A percentile compares a stretch with the other conserved stretches of the same genome.
These are phyloP conservation scores for Phytopythium kandeliae DNA, from an alignment of 352 stramenopile species.

Conservation along the genomic window DNA sequence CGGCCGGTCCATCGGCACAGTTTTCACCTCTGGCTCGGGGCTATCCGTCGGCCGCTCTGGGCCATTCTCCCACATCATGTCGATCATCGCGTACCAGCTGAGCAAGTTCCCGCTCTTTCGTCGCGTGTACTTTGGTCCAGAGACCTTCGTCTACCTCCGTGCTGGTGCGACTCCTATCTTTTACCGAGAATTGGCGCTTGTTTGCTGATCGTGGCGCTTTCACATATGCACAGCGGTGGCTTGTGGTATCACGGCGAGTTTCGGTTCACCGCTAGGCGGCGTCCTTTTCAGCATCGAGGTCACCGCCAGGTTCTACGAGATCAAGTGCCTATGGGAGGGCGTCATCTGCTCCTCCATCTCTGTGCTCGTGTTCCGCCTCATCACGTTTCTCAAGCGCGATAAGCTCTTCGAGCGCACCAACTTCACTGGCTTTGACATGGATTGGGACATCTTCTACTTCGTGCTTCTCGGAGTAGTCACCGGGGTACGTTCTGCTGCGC, in stretches of 20 bases:
- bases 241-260: conserved; percentile 74
- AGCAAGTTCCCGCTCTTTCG: conserved; percentile 62
- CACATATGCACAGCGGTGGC: conserved; percentile 35
- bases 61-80: conserved; percentile 72
- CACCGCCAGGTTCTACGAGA: conserved; percentile 80
- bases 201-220: neutral
- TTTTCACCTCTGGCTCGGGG: conserved; percentile 55
- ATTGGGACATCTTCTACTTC: conserved; percentile 73
- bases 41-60: conserved; percentile 64
- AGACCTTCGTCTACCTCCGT: conserved; percentile 69
- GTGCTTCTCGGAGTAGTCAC: conserved; percentile 58
- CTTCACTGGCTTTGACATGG: conserved; percentile 75
- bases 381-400: conserved; percentile 67
- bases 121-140: conserved; percentile 52
- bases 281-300: conserved; percentile 86
- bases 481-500: conserved; percentile 31
- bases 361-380: conserved; percentile 72
- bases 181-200: no score
- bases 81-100: conserved; percentile 69
- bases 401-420: conserved; percentile 74
- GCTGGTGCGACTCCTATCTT: no score
- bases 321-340: conserved; percentile 80
- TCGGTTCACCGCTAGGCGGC: conserved; percentile 69
- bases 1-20: conserved; percentile 59
- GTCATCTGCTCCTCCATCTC: conserved; percentile 78